Evolutionary conservation across 495 filamentous ascomycete genomes (phyloP).

Genomic region (Neurospora tetraspora): DNA sequence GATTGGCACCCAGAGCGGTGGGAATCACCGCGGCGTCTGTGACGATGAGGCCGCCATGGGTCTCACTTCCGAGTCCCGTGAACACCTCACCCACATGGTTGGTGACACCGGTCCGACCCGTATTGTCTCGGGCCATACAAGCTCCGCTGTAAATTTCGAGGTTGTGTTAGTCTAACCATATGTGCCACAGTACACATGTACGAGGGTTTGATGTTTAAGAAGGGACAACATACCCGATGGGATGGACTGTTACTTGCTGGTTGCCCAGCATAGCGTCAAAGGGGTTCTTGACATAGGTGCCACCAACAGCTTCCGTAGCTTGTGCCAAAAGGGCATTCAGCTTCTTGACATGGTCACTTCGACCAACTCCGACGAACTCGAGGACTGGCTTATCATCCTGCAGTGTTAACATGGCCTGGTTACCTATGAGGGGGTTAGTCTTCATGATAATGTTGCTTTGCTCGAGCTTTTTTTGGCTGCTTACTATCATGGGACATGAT

Average conservation of each 20-base stretch:
- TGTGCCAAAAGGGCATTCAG: slow-evolving; percentile 41
- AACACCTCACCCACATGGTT: slow-evolving; percentile 55
- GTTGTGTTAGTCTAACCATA: slow-evolving; percentile 5
- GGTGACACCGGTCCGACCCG: slow-evolving; percentile 48
- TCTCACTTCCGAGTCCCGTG: slow-evolving; percentile 38
- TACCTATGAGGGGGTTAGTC: slow-evolving; percentile 23
- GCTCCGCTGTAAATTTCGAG: slow-evolving; percentile 34
- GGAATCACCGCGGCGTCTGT: slow-evolving; percentile 57
- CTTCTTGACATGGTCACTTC: slow-evolving; percentile 42
- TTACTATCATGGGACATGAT: slow-evolving; percentile 60
- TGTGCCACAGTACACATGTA: slow-evolving; percentile 5
- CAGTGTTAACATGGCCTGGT: slow-evolving; percentile 50
- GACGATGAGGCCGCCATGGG: slow-evolving; percentile 48
- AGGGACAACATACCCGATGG: slow-evolving; percentile 42
- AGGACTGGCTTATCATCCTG: slow-evolving; percentile 50
- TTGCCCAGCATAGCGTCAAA: slow-evolving; percentile 44
- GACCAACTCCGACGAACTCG: slow-evolving; percentile 47
- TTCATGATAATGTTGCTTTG: not conserved
- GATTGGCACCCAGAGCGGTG: slow-evolving; percentile 55
- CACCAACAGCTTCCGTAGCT: slow-evolving; percentile 47
- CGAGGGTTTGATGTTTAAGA: not conserved
- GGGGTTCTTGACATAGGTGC: slow-evolving; percentile 47
- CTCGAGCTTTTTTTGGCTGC: slow-evolving; percentile 8
- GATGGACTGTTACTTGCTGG: slow-evolving; percentile 55
- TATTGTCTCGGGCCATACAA: slow-evolving; percentile 50